A percentile compares a stretch with the other conserved stretches of the same genome.
Evolutionary conservation across 495 filamentous ascomycete genomes (phyloP).

Genomic region (Podospora pseudopauciseta): DNA sequence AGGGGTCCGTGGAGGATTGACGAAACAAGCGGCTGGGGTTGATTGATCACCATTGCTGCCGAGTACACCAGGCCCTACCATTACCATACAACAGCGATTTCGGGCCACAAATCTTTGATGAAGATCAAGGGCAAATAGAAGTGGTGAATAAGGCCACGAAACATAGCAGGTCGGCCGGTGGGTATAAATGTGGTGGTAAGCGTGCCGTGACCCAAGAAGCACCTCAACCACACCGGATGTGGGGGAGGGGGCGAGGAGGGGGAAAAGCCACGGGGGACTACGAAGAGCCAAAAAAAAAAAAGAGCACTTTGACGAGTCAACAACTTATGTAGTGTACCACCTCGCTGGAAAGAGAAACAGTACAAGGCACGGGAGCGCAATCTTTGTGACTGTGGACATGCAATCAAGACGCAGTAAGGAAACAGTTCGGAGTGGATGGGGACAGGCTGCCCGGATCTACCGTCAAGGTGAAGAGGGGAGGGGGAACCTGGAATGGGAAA

Average conservation of each 20-base stretch:
- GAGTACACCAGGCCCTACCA: conserved; percentile 1
- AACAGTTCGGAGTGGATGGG: background rate
- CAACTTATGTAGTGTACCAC: background rate
- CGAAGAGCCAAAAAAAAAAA: background rate
- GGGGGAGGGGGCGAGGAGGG: background rate
- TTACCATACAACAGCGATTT: conserved; percentile 18
- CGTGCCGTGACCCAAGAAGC: background rate
- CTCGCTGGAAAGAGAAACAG: background rate
- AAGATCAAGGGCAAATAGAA: conserved; percentile 8
- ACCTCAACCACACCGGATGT: background rate
- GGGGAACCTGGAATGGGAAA: too few species aligned
- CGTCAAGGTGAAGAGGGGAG: background rate
- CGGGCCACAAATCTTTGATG: background rate
- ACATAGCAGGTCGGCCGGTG: conserved; percentile 15
- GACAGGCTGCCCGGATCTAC: background rate
- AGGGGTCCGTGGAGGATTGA: conserved; percentile 1
- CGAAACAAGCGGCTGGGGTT: conserved; percentile 13
- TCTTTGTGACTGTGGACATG: background rate
- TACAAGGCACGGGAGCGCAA: background rate
- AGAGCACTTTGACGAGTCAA: conserved; percentile 5
- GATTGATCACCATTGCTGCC: background rate
- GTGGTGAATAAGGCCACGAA: conserved; percentile 21
- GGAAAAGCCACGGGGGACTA: background rate
- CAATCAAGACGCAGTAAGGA: background rate
- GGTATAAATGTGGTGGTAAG: background rate